These are phyloP conservation scores for Fusarium guadeloupense DNA, from an alignment of 2,329 filamentous ascomycete species.

Conservation along the genomic window DNA sequence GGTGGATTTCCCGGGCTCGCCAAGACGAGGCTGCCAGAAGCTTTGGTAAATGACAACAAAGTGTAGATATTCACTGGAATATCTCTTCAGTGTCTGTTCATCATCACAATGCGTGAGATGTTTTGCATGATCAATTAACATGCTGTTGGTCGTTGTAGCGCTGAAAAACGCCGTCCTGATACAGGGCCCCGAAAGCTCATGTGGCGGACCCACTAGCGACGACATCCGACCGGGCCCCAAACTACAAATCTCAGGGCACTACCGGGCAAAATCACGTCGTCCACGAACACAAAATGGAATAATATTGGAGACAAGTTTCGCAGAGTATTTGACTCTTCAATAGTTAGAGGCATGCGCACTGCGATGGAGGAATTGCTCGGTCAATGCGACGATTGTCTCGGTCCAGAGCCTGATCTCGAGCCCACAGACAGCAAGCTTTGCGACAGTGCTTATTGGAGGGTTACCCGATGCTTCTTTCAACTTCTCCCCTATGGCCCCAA, in stretches of 20 bases:
- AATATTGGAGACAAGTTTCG: slow-evolving; percentile 3
- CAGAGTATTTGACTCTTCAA: background rate
- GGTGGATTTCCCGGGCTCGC: slow-evolving; percentile 44
- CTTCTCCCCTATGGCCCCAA: background rate
- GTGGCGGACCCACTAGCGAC: slow-evolving; percentile 47
- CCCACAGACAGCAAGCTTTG: background rate
- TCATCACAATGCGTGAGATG: background rate
- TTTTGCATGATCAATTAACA: background rate
- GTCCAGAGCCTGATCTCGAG: background rate
- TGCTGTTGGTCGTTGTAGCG: slow-evolving; percentile 26
- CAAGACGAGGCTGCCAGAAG: slow-evolving; percentile 5
- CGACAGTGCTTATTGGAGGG: slow-evolving; percentile 4
- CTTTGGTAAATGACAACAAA: background rate
- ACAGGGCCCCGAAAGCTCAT: slow-evolving; percentile 39
- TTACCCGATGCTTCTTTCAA: slow-evolving; percentile 4
- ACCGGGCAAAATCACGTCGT: slow-evolving; percentile 29
- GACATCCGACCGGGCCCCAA: slow-evolving; percentile 47
- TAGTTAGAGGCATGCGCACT: background rate
- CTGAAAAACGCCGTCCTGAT: slow-evolving; percentile 32
- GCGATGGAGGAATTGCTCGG: background rate
- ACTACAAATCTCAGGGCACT: slow-evolving; percentile 43
- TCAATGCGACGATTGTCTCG: background rate
- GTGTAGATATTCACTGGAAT: background rate
- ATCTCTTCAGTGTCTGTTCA: too few species aligned
- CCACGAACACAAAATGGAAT: slow-evolving; percentile 27